These are phyloP conservation scores for Leishmania amazonensis DNA, from an alignment of 208 protist species.

Conservation along the genomic window DNA sequence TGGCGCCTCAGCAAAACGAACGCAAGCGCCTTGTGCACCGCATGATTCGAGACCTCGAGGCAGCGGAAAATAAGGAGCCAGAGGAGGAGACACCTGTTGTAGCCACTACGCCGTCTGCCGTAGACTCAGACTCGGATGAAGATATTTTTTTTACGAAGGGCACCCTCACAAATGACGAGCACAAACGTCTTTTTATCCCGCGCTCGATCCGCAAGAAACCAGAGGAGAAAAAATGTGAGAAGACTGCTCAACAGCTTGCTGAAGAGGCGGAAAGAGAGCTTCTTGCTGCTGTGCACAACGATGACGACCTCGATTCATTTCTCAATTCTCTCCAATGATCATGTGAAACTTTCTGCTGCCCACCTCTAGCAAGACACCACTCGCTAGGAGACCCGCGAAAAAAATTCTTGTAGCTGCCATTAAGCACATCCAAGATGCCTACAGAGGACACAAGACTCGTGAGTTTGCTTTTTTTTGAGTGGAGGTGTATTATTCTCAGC, in stretches of 20 bases:
- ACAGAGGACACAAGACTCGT: too few species aligned
- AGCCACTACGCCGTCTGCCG: constrained; percentile 5
- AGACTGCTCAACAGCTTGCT: constrained; percentile 25
- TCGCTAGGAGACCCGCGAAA: too few species aligned
- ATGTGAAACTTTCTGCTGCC: neutral
- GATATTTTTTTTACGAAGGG: constrained; percentile 16
- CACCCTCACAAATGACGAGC: constrained; percentile 4
- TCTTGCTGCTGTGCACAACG: constrained; percentile 27
- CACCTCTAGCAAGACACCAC: neutral
- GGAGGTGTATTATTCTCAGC: neutral
- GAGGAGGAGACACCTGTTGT: neutral
- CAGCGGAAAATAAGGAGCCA: constrained; percentile 3
- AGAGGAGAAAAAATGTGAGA: constrained; percentile 10
- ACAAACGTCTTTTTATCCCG: constrained; percentile 28
- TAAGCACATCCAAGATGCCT: too few species aligned
- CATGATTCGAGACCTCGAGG: constrained; percentile 49
- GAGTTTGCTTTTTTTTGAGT: neutral
- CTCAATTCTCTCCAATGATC: constrained; percentile 41
- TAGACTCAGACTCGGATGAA: constrained; percentile 32
- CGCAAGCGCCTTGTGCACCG: constrained; percentile 60
- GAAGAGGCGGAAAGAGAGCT: constrained; percentile 56
- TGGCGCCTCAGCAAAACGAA: constrained; percentile 73
- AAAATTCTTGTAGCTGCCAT: too few species aligned
- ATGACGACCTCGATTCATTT: constrained; percentile 60
- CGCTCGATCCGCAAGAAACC: constrained; percentile 15